Percentiles rank a stretch among this genome's conserved stretches.
phyloP scores from a whole-genome alignment of 2,329 filamentous ascomycete species.

The Xylaria arbuscula region DNA sequence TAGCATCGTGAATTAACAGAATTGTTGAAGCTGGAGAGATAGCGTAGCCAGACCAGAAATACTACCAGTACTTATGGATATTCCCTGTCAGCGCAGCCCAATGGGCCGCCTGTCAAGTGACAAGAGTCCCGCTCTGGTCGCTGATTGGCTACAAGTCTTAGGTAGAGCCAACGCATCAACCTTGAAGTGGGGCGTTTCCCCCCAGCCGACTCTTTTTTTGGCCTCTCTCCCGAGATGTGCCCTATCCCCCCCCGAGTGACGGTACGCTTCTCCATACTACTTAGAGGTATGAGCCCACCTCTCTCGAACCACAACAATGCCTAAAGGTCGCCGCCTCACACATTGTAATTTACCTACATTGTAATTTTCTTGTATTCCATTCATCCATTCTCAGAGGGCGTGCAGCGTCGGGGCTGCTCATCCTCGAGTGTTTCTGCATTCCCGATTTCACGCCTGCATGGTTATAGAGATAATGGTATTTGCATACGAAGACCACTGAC shows the following conservation, averaged over 20 bases:
- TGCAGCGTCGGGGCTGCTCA: slow-evolving; percentile 24
- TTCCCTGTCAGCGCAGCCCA: slow-evolving; percentile 33
- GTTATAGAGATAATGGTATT: slow-evolving; percentile 18
- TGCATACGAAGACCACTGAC: slow-evolving; percentile 11
- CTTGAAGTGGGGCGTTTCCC: slow-evolving; percentile 27
- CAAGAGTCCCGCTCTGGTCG: slow-evolving; percentile 23
- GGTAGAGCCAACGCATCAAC: slow-evolving; percentile 50
- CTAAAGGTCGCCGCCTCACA: slow-evolving; percentile 31
- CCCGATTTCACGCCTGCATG: slow-evolving; percentile 22
- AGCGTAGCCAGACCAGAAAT: background rate
- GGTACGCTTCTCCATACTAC: background rate
- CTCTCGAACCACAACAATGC: slow-evolving; percentile 42
- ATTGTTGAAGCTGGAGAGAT: slow-evolving; percentile 5
- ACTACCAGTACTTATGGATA: background rate
- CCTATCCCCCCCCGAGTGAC: slow-evolving; percentile 14
- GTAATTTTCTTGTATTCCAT: slow-evolving; percentile 11
- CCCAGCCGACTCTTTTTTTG: slow-evolving; percentile 40
- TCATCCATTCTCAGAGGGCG: slow-evolving; percentile 25
- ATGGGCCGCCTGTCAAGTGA: slow-evolving; percentile 37
- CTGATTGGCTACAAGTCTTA: slow-evolving; percentile 42
- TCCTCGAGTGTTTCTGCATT: slow-evolving; percentile 23
- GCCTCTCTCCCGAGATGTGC: slow-evolving; percentile 22
- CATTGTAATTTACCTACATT: slow-evolving; percentile 18
- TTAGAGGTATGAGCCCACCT: slow-evolving; percentile 27
- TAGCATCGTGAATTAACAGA: background rate